Base-by-base conservation (phyloP, 2,329 filamentous ascomycete species). In the Parascedosporium putredinis region DNA sequence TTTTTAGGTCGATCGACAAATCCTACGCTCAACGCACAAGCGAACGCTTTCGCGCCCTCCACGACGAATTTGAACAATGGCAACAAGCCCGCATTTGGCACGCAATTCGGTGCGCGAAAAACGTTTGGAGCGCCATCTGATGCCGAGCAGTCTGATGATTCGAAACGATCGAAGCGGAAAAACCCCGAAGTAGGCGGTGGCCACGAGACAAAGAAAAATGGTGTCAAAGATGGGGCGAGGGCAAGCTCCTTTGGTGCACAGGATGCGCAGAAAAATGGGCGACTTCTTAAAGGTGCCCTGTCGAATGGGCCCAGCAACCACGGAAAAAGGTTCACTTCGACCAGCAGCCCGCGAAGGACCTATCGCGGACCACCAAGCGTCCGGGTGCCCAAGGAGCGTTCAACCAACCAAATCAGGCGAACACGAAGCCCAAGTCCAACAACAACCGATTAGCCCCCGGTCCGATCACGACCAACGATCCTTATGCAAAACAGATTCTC, bases 401-500 rank as follows among this genome's bases (percentile, higher is more conserved):
- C 18, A 9, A 24, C 22, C 48, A 18, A 44, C 47, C 3, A 25
- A 36, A 50, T 20, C 27, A 25, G 14, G 22, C 23, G 10, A n/a
- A 20, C 4, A 16, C 40, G 27, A 8, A 38, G 22, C n/a, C n/a
- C n/a, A 50, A 45, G 31, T n/a, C 47, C 23, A 38, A 44, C 16
- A 50, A 25, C 34, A 45, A 45, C 9, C 20, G 12, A 14, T 16
- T 14, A n/a, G 18, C n/a, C n/a, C 25, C 25, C 18, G 12, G 25
- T 14, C 24, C 31, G 8, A 42, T 52, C 43, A 51, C 61, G 31
- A 58, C 62, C 4, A 57, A 61, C 50, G 66, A 70, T 40, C 62
- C 62, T 0, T 73, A 71, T 54, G 74, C 77, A 8, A 68, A 64
- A 49, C 73, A 69, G 51, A 76, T 83, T 25, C 67, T 72, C 52